Evolutionary conservation across 768 basidiomycete genomes (phyloP), one percentile per base, ranked within the genome.

Genomic region (Trametes elegans): DNA sequence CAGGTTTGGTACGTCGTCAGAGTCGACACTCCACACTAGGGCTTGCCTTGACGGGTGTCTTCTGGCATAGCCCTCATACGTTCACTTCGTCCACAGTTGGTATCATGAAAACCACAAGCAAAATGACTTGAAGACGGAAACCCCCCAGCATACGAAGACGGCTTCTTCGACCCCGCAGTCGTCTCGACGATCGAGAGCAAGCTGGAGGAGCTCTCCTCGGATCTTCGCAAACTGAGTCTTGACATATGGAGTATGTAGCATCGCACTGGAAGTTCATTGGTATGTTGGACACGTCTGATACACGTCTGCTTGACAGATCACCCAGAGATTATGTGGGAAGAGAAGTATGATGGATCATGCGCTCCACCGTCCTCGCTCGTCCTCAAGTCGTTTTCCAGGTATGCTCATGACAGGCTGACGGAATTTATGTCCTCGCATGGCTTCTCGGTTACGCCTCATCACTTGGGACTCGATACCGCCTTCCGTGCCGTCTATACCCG

Each of bases 401-500:
- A 80, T 66, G 88, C 90, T 9, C 90, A 91, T 60, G 84, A 90
- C 60, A 67, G 73, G 16, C 71, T 92, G 49, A 82, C 86, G 2
- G 68, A 74, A 26, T 90, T 85, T 70, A 87, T 92, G 84, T 68
- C 74, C 31, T 64, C 69, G 31, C 79, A 84, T 53, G 88, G 87
- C 7, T 93, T 90, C 68, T 68, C 70, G n/a, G 84, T 91, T 21
- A 90, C 84, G 3, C 74, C 71, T 46, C 82, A 84, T 62, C 89
- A 91, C 63, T 79, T 86, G 44, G 84, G 81, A 14, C 76, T 93
- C 3, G 67, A 78, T 13, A 92, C 90, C 21, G 90, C 90, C 3
- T 93, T 88, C 86, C 76, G 80, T 49, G 90, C 90, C 2, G 85
- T 84, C 62, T 90, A 77, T 68, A 73, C 74, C 32, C 79, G 82